These are phyloP conservation scores for Corymbia citriodora DNA, from an alignment of 441 rosid species.

Conservation along the genomic window DNA sequence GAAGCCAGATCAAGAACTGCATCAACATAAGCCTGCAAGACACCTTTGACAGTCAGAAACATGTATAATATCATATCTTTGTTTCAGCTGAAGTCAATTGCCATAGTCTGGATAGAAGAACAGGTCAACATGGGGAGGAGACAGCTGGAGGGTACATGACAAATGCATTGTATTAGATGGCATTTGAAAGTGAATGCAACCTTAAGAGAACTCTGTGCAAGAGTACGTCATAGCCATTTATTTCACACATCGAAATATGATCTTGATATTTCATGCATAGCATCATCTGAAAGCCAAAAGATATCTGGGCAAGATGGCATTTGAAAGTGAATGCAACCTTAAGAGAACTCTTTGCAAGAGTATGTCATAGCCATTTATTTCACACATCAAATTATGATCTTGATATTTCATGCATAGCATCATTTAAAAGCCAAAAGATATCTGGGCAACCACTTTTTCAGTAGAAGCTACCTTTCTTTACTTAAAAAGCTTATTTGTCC, in stretches of 20 bases:
- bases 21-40: constrained; percentile 95
- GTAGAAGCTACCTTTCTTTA: neutral
- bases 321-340: neutral
- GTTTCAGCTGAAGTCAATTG: neutral
- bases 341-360: neutral
- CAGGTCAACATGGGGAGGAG: neutral
- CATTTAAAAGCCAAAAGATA: neutral
- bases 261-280: neutral
- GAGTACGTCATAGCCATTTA: neutral
- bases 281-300: neutral
- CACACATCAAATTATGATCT: neutral
- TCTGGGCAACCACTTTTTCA: neutral
- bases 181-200: neutral
- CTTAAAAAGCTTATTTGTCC: neutral
- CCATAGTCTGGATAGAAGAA: neutral
- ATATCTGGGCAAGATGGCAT: neutral
- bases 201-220: neutral
- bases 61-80: neutral
- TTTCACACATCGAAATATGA: neutral
- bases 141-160: neutral
- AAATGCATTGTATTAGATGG: neutral
- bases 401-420: neutral
- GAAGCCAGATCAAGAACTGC: constrained; percentile 98
- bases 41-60: neutral
- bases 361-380: neutral